Base-by-base conservation (phyloP, 2,329 filamentous ascomycete species). In the Exophiala mesophila region DNA sequence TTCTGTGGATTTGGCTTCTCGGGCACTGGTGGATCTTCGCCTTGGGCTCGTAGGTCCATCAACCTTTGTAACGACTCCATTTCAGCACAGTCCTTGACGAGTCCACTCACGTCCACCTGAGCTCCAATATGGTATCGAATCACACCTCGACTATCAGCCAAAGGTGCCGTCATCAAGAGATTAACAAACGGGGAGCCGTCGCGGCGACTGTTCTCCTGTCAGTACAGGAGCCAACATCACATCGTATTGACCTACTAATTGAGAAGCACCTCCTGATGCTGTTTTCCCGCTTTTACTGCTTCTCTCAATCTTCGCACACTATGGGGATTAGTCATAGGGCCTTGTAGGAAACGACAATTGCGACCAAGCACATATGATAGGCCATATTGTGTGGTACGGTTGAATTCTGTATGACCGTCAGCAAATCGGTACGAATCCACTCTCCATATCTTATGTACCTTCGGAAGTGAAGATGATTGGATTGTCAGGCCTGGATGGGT, bases 171-270 rank as follows among this genome's bases (percentile, higher is more conserved):
- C 78, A 85, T 85, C 17, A 87, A 69, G 2, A 88, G 69, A 48
- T 88, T 88, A 73, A 88, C 82, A 57, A 88, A 88, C 0, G 82
- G 82, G 1, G 81, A 83, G 0, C 83, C 83, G 54, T 88, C 83
- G n/a, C 83, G 77, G 21, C 83, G 76, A 56, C 75, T 78, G 42
- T 23, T 2, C 3, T 15, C 40, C 28, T 44, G n/a, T n/a, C n/a
- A n/a, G n/a, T n/a, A n/a, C 41, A 41, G 47, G 8, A 39, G 29
- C 10, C 9, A 21, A 18, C 8, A 29, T 24, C 8, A 5, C 17
- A 16, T 8, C 13, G 13, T 12, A 20, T 20, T 4, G 4, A 62
- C 72, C 56, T 64, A 78, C 74, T 85, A 89, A 60, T 89, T 89
- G 26, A 89, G 64, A 41, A 89, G 79, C 0, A 85, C 77, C 55